Evolutionary conservation across 148 eudicot genomes (phyloP).

Genomic region (Nepenthes gracilis): DNA sequence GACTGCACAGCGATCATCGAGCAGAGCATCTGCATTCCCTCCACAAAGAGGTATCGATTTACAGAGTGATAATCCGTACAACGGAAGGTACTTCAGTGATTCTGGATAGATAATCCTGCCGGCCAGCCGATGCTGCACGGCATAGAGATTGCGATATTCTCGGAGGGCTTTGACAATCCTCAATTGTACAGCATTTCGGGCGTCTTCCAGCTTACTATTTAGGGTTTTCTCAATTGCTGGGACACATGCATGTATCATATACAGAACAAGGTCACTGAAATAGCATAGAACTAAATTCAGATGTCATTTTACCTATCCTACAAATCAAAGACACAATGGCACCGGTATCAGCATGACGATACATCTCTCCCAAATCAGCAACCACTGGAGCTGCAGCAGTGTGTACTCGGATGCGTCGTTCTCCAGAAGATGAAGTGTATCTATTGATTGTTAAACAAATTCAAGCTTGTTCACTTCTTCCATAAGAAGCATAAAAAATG

Average conservation of each 20-base stretch:
- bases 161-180: conserved; percentile 70
- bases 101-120: conserved; percentile 96
- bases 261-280: neutral
- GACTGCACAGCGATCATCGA: conserved; percentile 95
- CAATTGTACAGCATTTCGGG: conserved; percentile 49
- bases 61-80: conserved; percentile 69
- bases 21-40: conserved; percentile 75
- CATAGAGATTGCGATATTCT: conserved; percentile 87
- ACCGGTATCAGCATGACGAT: conserved; percentile 87
- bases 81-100: conserved; percentile 64
- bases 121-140: conserved; percentile 80
- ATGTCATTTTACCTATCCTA: conserved; percentile 53
- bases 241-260: neutral
- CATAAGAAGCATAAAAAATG: neutral
- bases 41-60: conserved; percentile 86
- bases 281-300: neutral
- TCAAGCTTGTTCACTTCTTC: neutral
- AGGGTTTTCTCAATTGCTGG: conserved; percentile 88
- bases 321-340: conserved; percentile 72
- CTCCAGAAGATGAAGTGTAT: conserved; percentile 97
- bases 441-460: conserved; percentile 47
- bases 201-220: conserved; percentile 79
- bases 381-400: conserved; percentile 95
- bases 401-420: conserved; percentile 96
- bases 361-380: conserved; percentile 88